Evolutionary conservation across 768 basidiomycete genomes (phyloP).

Genomic region (Macrolepiota albuminosa): DNA sequence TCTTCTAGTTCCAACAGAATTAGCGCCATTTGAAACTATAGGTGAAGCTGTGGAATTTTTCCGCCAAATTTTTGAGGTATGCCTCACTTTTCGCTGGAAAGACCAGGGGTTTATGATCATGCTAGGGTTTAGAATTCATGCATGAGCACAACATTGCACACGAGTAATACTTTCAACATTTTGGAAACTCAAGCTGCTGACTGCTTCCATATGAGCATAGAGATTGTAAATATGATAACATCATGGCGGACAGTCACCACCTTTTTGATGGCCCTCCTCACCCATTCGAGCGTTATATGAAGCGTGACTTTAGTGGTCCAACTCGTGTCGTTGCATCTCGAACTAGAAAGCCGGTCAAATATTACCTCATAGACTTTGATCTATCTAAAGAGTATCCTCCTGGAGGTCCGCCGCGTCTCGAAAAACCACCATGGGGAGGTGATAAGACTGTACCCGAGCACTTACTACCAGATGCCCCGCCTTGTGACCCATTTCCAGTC

Average conservation of each 20-base stretch:
- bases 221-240: conserved; percentile 15
- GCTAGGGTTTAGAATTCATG: conserved; percentile 30
- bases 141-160: conserved; percentile 28
- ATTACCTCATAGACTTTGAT: conserved; percentile 17
- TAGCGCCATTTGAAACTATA: neutral
- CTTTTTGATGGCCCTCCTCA: conserved; percentile 12
- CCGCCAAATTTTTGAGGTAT: conserved; percentile 17
- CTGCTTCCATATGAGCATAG: neutral
- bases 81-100: too few relatives aligned
- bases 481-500: conserved; percentile 3
- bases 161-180: conserved; percentile 15
- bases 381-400: conserved; percentile 15
- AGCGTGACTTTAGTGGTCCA: conserved; percentile 5
- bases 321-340: conserved; percentile 6
- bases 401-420: neutral
- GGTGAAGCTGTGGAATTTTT: conserved; percentile 1
- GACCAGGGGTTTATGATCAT: neutral
- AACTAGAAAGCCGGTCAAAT: conserved; percentile 10
- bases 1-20: neutral
- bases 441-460: conserved; percentile 5
- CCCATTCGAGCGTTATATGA: neutral
- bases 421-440: conserved; percentile 3
- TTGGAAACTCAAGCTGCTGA: neutral
- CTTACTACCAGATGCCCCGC: neutral
- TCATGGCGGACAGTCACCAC: conserved; percentile 12